Conservation (phyloP, 768 basidiomycete species). For the Russula griseocarnosa region DNA sequence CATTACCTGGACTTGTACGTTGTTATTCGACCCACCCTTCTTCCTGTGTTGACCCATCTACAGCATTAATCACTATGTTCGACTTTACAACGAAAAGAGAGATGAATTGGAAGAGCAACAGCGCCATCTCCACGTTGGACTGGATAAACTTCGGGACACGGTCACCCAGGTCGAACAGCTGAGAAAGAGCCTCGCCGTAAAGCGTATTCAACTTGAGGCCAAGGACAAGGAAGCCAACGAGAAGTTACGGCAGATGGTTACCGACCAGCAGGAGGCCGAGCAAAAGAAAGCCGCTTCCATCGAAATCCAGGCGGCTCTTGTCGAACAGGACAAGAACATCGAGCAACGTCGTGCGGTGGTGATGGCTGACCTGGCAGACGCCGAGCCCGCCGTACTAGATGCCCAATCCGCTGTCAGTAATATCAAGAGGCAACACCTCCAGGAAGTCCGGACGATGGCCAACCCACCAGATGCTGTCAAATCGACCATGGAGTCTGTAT, state of each 20-base stretch:
- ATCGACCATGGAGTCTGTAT: slow-evolving; percentile 97
- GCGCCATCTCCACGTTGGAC: slow-evolving; percentile 94
- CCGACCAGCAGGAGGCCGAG: slow-evolving; percentile 98
- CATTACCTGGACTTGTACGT: slow-evolving; percentile 99
- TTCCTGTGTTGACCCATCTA: slow-evolving; percentile 9
- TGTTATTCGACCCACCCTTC: slow-evolving; percentile 8
- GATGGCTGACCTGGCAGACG: slow-evolving; percentile 93
- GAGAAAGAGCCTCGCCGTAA: slow-evolving; percentile 89
- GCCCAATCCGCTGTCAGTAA: slow-evolving; percentile 95
- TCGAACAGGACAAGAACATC: slow-evolving; percentile 86
- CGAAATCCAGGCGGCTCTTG: slow-evolving; percentile 89
- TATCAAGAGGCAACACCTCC: slow-evolving; percentile 91
- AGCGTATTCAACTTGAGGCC: slow-evolving; percentile 85
- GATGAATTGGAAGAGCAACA: slow-evolving; percentile 98
- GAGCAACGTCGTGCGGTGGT: slow-evolving; percentile 84
- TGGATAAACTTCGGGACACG: slow-evolving; percentile 94
- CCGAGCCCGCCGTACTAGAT: slow-evolving; percentile 94
- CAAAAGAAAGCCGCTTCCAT: slow-evolving; percentile 97
- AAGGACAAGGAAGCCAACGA: slow-evolving; percentile 96
- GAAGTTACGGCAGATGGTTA: slow-evolving; percentile 95
- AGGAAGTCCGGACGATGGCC: slow-evolving; percentile 97
- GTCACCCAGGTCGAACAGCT: slow-evolving; percentile 97
- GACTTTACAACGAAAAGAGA: slow-evolving; percentile 91
- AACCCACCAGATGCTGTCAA: slow-evolving; percentile 98
- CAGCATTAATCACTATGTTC: slow-evolving; percentile 96